These are phyloP conservation scores for Saccharum spontaneum DNA, from an alignment of 176 grass and related monocot genomes.

Conservation along the genomic window DNA sequence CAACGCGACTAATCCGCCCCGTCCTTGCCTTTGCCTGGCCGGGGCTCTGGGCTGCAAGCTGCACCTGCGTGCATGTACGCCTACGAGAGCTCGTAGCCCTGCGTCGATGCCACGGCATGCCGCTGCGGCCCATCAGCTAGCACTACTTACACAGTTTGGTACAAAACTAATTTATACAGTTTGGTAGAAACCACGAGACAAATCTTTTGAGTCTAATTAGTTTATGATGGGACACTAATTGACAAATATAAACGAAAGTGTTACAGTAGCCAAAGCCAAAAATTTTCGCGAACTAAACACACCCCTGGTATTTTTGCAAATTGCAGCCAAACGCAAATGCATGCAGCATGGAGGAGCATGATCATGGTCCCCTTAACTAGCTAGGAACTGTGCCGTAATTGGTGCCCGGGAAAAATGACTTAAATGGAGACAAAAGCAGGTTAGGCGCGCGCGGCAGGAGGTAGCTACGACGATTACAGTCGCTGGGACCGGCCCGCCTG, in stretches of 20 bases:
- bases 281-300: too few species aligned
- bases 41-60: background rate
- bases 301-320: background rate
- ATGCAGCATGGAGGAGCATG: background rate
- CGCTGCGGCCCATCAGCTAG: background rate
- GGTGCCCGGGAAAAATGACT: background rate
- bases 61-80: background rate
- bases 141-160: too few species aligned
- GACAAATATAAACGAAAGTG: too few species aligned
- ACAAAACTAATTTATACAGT: too few species aligned
- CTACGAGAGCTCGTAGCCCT: background rate
- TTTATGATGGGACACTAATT: too few species aligned
- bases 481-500: background rate
- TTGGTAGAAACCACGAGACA: too few species aligned
- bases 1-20: background rate
- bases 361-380: conserved; percentile 14
- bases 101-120: conserved; percentile 1
- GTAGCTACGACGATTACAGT: too few species aligned
- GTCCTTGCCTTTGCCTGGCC: background rate
- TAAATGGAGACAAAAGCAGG: conserved; percentile 15
- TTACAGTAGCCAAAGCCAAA: too few species aligned
- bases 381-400: conserved; percentile 1
- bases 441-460: background rate
- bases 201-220: too few species aligned
- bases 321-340: background rate